phyloP scores from a whole-genome alignment of 2,329 filamentous ascomycete genomes.

The Beauveria scarabaeidicola region DNA sequence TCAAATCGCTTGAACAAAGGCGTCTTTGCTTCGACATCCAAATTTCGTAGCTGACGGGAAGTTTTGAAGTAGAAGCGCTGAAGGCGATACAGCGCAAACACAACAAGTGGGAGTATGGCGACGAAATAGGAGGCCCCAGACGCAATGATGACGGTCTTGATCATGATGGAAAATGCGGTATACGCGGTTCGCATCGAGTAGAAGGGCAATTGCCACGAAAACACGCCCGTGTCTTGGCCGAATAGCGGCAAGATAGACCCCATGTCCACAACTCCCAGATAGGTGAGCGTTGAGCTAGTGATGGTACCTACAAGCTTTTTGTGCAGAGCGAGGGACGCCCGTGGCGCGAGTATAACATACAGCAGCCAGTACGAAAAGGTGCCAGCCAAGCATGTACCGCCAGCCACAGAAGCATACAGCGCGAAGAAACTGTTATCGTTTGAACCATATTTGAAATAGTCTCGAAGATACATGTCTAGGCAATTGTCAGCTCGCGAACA shows the following conservation, averaged over 20 bases:
- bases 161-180: not conserved
- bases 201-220: not conserved
- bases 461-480: not conserved
- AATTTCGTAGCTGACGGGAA: conserved; percentile 22
- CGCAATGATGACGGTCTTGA: not conserved
- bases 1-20: conserved; percentile 21
- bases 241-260: not conserved
- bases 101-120: conserved; percentile 33
- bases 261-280: not conserved
- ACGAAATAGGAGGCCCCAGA: conserved; percentile 12
- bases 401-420: not conserved
- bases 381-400: not conserved
- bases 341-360: not conserved
- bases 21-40: conserved; percentile 24
- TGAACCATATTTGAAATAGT: not conserved
- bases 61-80: conserved; percentile 25
- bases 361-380: conserved; percentile 1
- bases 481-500: not conserved
- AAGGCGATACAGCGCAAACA: conserved; percentile 17
- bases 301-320: not conserved
- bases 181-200: not conserved
- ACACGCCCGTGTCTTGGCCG: not conserved
- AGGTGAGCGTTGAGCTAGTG: not conserved
- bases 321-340: conserved; percentile 3
- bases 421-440: not conserved